A percentile compares a stretch with the other conserved stretches of the same genome.
phyloP scores from a whole-genome alignment of 495 filamentous ascomycete species.

The Astrothelium subdiscretum region DNA sequence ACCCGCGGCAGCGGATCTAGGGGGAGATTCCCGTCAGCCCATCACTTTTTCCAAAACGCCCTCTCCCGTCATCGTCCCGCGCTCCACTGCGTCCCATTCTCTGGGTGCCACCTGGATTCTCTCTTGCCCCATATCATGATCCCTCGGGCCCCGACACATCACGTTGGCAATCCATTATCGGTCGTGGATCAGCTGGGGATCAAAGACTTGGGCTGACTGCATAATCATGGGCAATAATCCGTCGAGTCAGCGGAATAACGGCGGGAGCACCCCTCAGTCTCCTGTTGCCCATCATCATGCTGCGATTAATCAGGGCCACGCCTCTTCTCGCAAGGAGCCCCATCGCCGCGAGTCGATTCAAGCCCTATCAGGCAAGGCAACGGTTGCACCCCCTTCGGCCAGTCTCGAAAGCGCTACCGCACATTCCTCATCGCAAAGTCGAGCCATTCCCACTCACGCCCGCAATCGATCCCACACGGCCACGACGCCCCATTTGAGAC shows the following conservation, averaged over 20 bases:
- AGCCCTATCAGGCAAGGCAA: constrained; percentile 21
- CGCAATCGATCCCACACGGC: constrained; percentile 13
- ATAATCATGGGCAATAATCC: constrained; percentile 19
- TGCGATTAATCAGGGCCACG: constrained; percentile 13
- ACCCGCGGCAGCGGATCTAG: not conserved
- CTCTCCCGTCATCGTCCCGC: not conserved
- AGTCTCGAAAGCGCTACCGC: constrained; percentile 20
- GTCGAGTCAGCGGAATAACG: constrained; percentile 6
- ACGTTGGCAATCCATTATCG: not conserved
- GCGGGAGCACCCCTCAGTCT: constrained; percentile 17
- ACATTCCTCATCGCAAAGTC: constrained; percentile 9
- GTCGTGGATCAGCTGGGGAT: not conserved
- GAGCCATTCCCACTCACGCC: constrained; percentile 13
- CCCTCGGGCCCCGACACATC: not conserved
- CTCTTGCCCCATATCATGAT: not conserved
- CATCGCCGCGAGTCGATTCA: constrained; percentile 24
- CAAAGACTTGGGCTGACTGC: constrained; percentile 1
- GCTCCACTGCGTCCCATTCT: not conserved
- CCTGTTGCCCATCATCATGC: constrained; percentile 14
- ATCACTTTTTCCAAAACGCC: not conserved
- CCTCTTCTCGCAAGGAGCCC: constrained; percentile 16
- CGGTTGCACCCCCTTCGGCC: constrained; percentile 24
- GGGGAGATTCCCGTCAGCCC: not conserved
- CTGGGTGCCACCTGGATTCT: not conserved
- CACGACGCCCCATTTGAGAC: constrained; percentile 12